phyloP scores from a whole-genome alignment of 805 yeast genomes.

The Wickerhamomyces bovis region DNA sequence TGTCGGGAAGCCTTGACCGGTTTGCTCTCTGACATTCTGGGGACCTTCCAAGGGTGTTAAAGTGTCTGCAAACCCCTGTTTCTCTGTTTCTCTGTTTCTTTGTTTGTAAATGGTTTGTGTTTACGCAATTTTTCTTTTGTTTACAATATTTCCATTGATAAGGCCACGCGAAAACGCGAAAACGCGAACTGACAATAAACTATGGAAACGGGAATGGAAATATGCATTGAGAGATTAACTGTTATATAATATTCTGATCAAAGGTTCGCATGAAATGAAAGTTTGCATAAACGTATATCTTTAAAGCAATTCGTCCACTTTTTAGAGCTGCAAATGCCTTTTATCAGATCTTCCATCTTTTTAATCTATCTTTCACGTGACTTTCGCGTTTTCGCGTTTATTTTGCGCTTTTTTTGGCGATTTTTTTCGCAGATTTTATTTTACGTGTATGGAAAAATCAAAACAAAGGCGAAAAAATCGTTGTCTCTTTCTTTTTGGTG shows the following conservation, averaged over 20 bases:
- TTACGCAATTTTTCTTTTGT: background rate
- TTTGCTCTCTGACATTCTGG: background rate
- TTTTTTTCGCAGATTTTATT: background rate
- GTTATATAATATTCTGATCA: no score
- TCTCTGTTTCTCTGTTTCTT: background rate
- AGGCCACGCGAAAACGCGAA: background rate
- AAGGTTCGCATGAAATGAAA: no score
- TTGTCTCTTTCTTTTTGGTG: no score
- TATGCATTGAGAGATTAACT: no score
- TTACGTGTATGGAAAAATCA: conserved; percentile 5
- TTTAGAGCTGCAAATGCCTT: no score
- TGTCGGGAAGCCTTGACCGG: background rate
- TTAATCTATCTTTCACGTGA: conserved; percentile 1
- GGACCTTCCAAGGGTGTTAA: background rate
- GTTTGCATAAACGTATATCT: no score
- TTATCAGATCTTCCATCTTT: no score
- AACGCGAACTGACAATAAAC: background rate
- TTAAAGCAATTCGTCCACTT: no score
- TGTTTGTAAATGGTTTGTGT: background rate
- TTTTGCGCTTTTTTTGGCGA: background rate
- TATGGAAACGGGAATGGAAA: background rate
- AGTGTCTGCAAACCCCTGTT: background rate
- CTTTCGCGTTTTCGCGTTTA: conserved; percentile 13
- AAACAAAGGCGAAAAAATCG: conserved; percentile 7
- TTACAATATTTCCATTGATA: background rate